Base-by-base conservation (phyloP, 208 protist genomes). In the Trypanosoma boissoni region DNA sequence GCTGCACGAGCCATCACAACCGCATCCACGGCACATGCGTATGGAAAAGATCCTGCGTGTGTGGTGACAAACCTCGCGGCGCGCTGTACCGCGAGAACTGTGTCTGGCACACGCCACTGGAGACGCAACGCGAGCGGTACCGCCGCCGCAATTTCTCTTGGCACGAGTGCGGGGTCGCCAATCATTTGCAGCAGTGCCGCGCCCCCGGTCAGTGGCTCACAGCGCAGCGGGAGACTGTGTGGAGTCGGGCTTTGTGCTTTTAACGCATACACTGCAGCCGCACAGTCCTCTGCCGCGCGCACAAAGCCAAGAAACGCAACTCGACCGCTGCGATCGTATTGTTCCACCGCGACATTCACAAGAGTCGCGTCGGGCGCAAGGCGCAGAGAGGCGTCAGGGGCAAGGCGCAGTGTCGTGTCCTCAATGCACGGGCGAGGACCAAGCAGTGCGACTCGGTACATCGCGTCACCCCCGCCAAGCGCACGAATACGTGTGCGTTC, bases 371-470 rank as follows among this genome's bases (percentile, higher is more conserved):
- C 49, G 14, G 49, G 28, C 8, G 34, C 6, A 12, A 39, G 34
- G 34, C 12, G 34, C 34, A 39, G 34, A 12, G 8, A 39, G 34
- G 12, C 34, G 34, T 12, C 34, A 6, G 34, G 34, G 34, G 34
- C 8, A 39, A 6, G 12, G 34, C 34, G 34, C 8, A 39, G 34
- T 12, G 21, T 57, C 12, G 58, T 16, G 45, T 55, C 45, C 9
- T 68, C 45, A 34, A 79, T 28, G 1, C 14, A 16, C 39, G 28
- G 58, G 42, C 45, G 34, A 5, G 41, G 16, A 20, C 73, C 67
- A 3, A 79, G 32, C 10, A 79, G 50, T 26, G 62, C 50, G 23
- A 79, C 43, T 14, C 42, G 51, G 46, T 79, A 63, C 52, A 63
- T 61, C 14, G 16, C 29, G 24, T 42, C 21, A 43, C 64, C 61